These are phyloP conservation scores for Berberis vulgaris DNA, from an alignment of 164 flowering plant genomes.

Conservation along the genomic window DNA sequence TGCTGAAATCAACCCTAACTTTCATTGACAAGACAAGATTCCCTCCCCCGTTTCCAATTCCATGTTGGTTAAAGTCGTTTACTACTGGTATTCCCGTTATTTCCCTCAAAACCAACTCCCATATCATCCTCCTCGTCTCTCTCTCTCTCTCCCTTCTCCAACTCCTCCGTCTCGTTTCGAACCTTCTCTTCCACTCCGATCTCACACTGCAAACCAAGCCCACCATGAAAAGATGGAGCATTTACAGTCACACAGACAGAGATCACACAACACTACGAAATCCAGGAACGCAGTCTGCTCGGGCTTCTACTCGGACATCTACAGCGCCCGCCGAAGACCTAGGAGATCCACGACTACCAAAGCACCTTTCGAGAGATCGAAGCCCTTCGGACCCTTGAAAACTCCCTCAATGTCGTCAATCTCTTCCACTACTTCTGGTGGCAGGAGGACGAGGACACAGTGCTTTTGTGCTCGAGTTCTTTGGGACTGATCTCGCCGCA, in stretches of 20 bases:
- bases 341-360: slow-evolving; percentile 87
- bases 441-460: slow-evolving; percentile 82
- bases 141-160: no score
- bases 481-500: slow-evolving; percentile 51
- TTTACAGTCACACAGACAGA: slow-evolving; percentile 54
- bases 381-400: slow-evolving; percentile 57
- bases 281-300: slow-evolving; percentile 63
- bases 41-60: no score
- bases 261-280: slow-evolving; percentile 56
- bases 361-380: slow-evolving; percentile 83
- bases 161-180: no score
- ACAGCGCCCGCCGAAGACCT: slow-evolving; percentile 58
- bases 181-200: no score
- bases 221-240: slow-evolving; percentile 66
- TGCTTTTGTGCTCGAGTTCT: slow-evolving; percentile 68
- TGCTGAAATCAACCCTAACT: no score
- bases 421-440: slow-evolving; percentile 72
- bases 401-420: slow-evolving; percentile 57
- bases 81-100: no score
- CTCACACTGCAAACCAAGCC: no score
- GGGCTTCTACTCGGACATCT: slow-evolving; percentile 87
- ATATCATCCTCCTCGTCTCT: no score
- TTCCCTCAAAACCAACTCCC: no score
- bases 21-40: no score
- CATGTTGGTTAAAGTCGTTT: no score